Evolutionary conservation across 441 rosid genomes (phyloP).

Genomic region (Mallotus repandus): DNA sequence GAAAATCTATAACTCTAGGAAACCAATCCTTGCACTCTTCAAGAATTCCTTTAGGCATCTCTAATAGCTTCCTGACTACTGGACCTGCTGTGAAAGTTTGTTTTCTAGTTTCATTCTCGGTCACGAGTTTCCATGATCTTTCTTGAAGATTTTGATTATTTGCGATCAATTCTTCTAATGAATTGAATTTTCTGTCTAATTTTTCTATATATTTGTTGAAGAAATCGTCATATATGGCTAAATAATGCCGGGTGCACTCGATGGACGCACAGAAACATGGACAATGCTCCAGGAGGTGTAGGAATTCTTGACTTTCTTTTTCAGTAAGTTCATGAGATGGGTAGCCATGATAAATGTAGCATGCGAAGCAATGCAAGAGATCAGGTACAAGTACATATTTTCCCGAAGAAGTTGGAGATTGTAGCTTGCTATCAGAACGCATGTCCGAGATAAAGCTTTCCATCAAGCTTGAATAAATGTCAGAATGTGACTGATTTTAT

Average conservation of each 20-base stretch:
- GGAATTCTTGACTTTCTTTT: background rate
- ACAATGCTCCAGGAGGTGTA: background rate
- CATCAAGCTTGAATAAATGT: background rate
- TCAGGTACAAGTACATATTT: background rate
- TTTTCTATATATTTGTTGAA: background rate
- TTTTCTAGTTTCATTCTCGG: background rate
- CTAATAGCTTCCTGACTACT: background rate
- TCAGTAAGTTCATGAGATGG: slow-evolving; percentile 3
- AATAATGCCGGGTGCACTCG: background rate
- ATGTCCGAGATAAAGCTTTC: background rate
- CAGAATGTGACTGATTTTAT: background rate
- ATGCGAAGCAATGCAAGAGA: background rate
- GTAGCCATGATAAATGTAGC: background rate
- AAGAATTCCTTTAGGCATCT: background rate
- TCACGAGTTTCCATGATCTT: background rate
- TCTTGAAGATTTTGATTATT: background rate
- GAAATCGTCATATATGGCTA: background rate
- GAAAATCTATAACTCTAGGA: background rate
- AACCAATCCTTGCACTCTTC: background rate
- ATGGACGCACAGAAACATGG: background rate
- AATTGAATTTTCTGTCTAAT: background rate
- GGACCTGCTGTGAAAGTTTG: background rate
- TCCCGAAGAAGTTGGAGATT: background rate
- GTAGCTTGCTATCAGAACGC: background rate
- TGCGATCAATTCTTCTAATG: background rate